Evolutionary conservation across 2,329 filamentous ascomycete species (phyloP).

Genomic region (Elsinoe necatrix): DNA sequence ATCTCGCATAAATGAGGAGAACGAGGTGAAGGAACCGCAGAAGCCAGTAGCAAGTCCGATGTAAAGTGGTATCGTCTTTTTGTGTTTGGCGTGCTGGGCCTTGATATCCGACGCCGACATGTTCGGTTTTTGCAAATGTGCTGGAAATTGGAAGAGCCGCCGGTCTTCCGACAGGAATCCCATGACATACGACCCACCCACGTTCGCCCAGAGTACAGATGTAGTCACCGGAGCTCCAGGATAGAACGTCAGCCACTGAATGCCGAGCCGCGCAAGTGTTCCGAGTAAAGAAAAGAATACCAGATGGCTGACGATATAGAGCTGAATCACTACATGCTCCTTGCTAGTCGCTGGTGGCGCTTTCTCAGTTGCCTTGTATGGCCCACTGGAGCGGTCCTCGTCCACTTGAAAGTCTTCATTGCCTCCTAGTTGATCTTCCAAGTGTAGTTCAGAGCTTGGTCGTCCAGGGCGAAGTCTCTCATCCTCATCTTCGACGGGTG

Average conservation of each 20-base stretch:
- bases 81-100: slow-evolving; percentile 43
- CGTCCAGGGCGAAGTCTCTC: not conserved
- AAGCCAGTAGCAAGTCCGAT: slow-evolving; percentile 80
- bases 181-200: slow-evolving; percentile 71
- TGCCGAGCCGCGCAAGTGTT: slow-evolving; percentile 71
- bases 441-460: not conserved
- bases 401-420: slow-evolving; percentile 16
- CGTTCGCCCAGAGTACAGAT: slow-evolving; percentile 77
- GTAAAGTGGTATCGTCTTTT: slow-evolving; percentile 83
- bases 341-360: not conserved
- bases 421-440: not conserved
- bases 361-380: slow-evolving; percentile 42
- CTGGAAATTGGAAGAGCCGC: slow-evolving; percentile 63
- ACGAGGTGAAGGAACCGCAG: slow-evolving; percentile 83
- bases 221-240: slow-evolving; percentile 67
- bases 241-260: slow-evolving; percentile 72
- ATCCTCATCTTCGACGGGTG: slow-evolving; percentile 15
- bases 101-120: slow-evolving; percentile 31
- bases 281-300: slow-evolving; percentile 79
- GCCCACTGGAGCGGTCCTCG: slow-evolving; percentile 28
- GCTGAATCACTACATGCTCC: slow-evolving; percentile 19
- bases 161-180: slow-evolving; percentile 77
- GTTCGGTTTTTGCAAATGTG: slow-evolving; percentile 39
- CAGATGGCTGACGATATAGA: slow-evolving; percentile 68
- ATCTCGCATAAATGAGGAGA: slow-evolving; percentile 78